Percentiles rank a stretch among this genome's conserved stretches.
Conservation (phyloP, 768 basidiomycete species). For the Russula dissimulans region DNA sequence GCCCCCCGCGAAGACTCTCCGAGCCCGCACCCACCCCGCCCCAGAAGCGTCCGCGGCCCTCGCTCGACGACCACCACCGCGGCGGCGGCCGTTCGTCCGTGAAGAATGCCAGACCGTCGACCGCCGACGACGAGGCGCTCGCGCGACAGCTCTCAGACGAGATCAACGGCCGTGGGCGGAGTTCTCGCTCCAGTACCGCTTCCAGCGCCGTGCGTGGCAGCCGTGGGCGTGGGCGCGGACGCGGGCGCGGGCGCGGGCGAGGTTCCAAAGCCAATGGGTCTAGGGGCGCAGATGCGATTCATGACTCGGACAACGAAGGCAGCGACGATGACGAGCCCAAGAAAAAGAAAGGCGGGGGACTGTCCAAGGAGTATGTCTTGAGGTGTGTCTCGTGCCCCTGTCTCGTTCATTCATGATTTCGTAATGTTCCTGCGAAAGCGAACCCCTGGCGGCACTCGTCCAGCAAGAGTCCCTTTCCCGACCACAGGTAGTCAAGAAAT, state of each 20-base stretch:
- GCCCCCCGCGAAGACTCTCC: not conserved
- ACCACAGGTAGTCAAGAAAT: slow-evolving; percentile 81
- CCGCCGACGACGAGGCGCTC: slow-evolving; percentile 24
- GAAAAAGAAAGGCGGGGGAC: slow-evolving; percentile 47
- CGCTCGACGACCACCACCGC: slow-evolving; percentile 20
- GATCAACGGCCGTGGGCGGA: slow-evolving; percentile 32
- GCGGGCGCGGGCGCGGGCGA: slow-evolving; percentile 17
- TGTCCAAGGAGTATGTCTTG: slow-evolving; percentile 65
- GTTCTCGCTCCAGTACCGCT: slow-evolving; percentile 23
- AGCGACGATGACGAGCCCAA: slow-evolving; percentile 31
- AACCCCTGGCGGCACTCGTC: slow-evolving; percentile 63
- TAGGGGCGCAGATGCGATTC: slow-evolving; percentile 28
- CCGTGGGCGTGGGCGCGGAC: slow-evolving; percentile 15
- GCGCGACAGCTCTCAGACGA: slow-evolving; percentile 37
- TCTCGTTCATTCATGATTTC: slow-evolving; percentile 1
- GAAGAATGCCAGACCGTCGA: slow-evolving; percentile 21
- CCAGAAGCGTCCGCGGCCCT: slow-evolving; percentile 19
- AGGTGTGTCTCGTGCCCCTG: slow-evolving; percentile 39
- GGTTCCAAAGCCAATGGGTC: slow-evolving; percentile 25
- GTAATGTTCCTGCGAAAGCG: slow-evolving; percentile 36
- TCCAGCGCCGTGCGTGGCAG: slow-evolving; percentile 12
- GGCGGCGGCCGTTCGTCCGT: slow-evolving; percentile 14
- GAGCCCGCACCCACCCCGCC: not conserved
- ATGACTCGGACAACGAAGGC: slow-evolving; percentile 30
- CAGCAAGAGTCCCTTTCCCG: slow-evolving; percentile 63